phyloP scores from a whole-genome alignment of 2,329 filamentous ascomycete genomes.

The Penicillium sp. region DNA sequence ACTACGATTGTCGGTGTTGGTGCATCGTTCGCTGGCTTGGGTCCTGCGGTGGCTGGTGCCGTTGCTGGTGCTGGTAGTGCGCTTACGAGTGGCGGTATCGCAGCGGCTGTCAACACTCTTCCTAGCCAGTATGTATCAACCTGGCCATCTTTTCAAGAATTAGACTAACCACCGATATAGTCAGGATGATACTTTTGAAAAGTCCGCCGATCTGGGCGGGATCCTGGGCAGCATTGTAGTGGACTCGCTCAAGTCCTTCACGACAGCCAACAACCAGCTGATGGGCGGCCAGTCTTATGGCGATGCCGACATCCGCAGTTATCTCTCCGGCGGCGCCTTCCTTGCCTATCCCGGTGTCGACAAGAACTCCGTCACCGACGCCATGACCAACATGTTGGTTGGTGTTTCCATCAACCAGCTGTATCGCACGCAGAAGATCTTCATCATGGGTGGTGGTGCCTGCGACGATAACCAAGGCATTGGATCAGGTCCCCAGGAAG shows the following conservation, averaged over 20 bases:
- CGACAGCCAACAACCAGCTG: slow-evolving; percentile 14
- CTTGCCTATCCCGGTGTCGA: slow-evolving; percentile 10
- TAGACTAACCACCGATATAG: not conserved
- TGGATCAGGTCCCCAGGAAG: slow-evolving; percentile 9
- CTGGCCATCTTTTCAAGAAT: not conserved
- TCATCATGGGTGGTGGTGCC: slow-evolving; percentile 17
- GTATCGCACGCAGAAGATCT: slow-evolving; percentile 14
- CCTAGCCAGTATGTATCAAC: slow-evolving; percentile 7
- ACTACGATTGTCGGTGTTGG: slow-evolving; percentile 12
- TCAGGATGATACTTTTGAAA: slow-evolving; percentile 13
- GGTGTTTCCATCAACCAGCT: slow-evolving; percentile 13
- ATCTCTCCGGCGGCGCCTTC: slow-evolving; percentile 12
- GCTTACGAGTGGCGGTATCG: not conserved
- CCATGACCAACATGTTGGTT: slow-evolving; percentile 13
- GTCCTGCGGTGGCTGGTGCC: not conserved
- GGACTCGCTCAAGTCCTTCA: slow-evolving; percentile 16
- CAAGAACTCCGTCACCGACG: slow-evolving; percentile 14
- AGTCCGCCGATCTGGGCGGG: slow-evolving; percentile 16
- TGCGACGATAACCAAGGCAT: slow-evolving; percentile 14
- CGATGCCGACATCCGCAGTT: slow-evolving; percentile 13
- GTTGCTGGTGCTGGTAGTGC: slow-evolving; percentile 7
- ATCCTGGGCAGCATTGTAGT: slow-evolving; percentile 12
- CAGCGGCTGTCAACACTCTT: not conserved
- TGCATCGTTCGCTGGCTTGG: slow-evolving; percentile 9
- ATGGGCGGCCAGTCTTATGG: slow-evolving; percentile 10